Evolutionary conservation across 495 filamentous ascomycete species (phyloP).

Genomic region (Neurospora sp.): DNA sequence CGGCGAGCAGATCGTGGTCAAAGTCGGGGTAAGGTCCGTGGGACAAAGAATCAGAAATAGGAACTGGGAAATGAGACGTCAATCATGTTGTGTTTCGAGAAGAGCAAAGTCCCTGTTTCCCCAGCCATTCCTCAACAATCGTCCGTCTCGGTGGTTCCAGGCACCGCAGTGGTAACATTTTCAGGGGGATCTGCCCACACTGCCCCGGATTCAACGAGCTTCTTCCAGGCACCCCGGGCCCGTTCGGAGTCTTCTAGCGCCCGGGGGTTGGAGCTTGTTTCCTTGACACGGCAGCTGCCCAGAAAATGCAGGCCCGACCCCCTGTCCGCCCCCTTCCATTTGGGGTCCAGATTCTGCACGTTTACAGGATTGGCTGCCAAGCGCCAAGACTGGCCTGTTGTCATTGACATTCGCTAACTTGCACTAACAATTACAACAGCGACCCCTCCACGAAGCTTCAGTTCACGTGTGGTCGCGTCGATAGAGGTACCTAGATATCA

Average conservation of each 20-base stretch:
- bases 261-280: background rate
- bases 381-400: background rate
- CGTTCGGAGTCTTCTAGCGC: background rate
- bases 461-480: conserved; percentile 13
- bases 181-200: background rate
- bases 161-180: background rate
- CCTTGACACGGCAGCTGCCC: background rate
- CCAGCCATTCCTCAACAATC: background rate
- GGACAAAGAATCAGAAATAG: background rate
- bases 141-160: background rate
- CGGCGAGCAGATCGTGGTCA: background rate
- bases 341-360: background rate
- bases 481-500: background rate
- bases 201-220: background rate
- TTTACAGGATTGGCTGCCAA: background rate
- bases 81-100: background rate
- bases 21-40: background rate
- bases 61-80: background rate
- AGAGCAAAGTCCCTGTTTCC: background rate
- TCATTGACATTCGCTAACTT: background rate
- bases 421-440: background rate
- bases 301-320: background rate
- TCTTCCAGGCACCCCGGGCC: background rate
- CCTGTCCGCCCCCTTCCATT: background rate
- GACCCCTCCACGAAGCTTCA: background rate